Base-by-base conservation (phyloP, 179 eudicot species). In the Beta corolliflora region DNA sequence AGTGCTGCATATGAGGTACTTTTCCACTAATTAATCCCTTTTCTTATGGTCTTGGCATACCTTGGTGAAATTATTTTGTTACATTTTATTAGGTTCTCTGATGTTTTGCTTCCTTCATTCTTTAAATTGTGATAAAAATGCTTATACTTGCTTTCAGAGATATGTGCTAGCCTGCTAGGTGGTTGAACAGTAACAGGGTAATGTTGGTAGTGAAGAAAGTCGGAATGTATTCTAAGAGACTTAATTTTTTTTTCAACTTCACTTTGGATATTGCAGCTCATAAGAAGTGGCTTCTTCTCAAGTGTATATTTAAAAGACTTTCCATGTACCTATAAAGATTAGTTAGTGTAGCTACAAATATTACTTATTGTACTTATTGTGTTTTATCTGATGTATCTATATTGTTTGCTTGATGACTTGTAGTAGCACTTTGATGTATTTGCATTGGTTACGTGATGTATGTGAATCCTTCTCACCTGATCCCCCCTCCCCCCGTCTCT, bases 1-100 rank as follows among this genome's bases (percentile, higher is more conserved):
- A 89, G 92, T 87, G 97, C 98, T 82, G 98, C 98, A 71, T 93
- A 95, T 86, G 97, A 95, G 98, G 98, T 95, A 90, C 16, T 71
- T 52, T 68, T 31, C 25, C 16, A 63, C 81, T 52, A 36, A 19
- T 21, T 64, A 11, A 16, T 25, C 68, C 5, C 29, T 63, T 25
- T 69, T 9, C 8, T 44, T 68, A 25, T 66, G 54, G 23, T 58
- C 53, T 74, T 56, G 70, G 18, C 5, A 48, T 80, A 71, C 72
- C 21, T 45, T 52, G n/a, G 53, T 5, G 75, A 76, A 31, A 45
- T 41, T 31, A 70, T 50, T 48, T 55, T 16, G 7, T 54, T 58
- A 44, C 48, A 19, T 69, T 78, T 58, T 31, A 23, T 41, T 54
- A 52, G 21, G 45, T 6, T 44, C 15, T 53, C 16, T 53, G 19